phyloP scores from a whole-genome alignment of 208 protist species.

The Porcisia deanei region DNA sequence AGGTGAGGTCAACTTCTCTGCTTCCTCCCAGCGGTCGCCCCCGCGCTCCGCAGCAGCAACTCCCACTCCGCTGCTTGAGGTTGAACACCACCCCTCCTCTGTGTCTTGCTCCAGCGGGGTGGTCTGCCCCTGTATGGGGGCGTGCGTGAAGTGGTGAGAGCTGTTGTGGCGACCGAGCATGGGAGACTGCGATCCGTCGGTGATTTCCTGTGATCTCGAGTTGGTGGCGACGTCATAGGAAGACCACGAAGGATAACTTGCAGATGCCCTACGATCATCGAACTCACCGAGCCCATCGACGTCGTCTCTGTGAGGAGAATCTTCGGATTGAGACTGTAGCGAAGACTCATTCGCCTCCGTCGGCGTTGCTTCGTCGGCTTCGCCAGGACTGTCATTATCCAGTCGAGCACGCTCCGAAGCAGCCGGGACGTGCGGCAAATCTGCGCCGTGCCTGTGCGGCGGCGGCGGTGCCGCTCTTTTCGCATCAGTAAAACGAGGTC shows the following conservation, averaged over 20 bases:
- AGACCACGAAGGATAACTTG: neutral
- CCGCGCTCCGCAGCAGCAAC: neutral
- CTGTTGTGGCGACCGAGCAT: neutral
- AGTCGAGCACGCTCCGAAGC: neutral
- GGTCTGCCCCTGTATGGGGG: neutral
- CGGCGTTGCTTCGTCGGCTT: neutral
- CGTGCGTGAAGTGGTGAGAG: neutral
- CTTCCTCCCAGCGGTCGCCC: neutral
- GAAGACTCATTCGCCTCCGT: neutral
- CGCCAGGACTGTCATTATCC: neutral
- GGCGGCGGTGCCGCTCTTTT: neutral
- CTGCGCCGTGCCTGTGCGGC: neutral
- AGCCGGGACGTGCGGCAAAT: neutral
- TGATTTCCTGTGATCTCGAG: neutral
- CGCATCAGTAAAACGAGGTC: neutral
- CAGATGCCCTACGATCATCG: neutral
- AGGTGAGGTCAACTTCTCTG: neutral
- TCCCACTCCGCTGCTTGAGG: neutral
- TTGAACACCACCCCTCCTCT: neutral
- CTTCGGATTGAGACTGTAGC: neutral
- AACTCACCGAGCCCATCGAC: neutral
- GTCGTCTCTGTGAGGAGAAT: neutral
- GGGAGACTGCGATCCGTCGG: neutral
- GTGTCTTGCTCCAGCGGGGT: neutral
- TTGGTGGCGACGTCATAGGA: neutral